phyloP scores from a whole-genome alignment of 2,329 filamentous ascomycete species.

The Pseudogymnoascus sp. region DNA sequence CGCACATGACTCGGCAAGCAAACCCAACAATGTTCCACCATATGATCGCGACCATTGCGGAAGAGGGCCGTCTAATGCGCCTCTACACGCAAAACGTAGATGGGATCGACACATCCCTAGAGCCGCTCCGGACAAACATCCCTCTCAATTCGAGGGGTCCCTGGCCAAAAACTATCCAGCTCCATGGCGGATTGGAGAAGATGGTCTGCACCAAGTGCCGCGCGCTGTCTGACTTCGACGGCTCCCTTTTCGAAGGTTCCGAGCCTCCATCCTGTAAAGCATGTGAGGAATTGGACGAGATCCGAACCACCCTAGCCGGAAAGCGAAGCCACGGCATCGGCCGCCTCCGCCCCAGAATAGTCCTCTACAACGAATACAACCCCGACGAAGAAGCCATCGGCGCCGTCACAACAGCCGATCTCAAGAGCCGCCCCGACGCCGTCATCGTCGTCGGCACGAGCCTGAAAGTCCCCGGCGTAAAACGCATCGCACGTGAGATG shows the following conservation, averaged over 20 bases:
- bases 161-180: slow-evolving; percentile 88
- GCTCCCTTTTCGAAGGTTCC: slow-evolving; percentile 74
- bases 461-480: slow-evolving; percentile 88
- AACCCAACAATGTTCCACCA: slow-evolving; percentile 87
- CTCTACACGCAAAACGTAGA: slow-evolving; percentile 98
- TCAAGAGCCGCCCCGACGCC: slow-evolving; percentile 80
- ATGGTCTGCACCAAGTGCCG: slow-evolving; percentile 97
- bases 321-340: slow-evolving; percentile 93
- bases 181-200: slow-evolving; percentile 88
- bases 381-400: slow-evolving; percentile 96
- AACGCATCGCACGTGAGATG: slow-evolving; percentile 83
- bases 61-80: slow-evolving; percentile 79
- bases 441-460: slow-evolving; percentile 94
- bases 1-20: slow-evolving; percentile 68
- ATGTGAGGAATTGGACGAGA: slow-evolving; percentile 68
- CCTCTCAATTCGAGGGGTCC: slow-evolving; percentile 78
- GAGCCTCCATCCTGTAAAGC: slow-evolving; percentile 71
- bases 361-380: slow-evolving; percentile 95
- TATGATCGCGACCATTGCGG: slow-evolving; percentile 80
- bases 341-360: slow-evolving; percentile 82
- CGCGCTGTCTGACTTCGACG: slow-evolving; percentile 67
- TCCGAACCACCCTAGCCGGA: slow-evolving; percentile 68
- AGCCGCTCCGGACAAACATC: slow-evolving; percentile 71
- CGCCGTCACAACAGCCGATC: slow-evolving; percentile 77
- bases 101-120: slow-evolving; percentile 79